Base-by-base conservation (phyloP, 2,329 filamentous ascomycete genomes). In the Xylaria sp. region DNA sequence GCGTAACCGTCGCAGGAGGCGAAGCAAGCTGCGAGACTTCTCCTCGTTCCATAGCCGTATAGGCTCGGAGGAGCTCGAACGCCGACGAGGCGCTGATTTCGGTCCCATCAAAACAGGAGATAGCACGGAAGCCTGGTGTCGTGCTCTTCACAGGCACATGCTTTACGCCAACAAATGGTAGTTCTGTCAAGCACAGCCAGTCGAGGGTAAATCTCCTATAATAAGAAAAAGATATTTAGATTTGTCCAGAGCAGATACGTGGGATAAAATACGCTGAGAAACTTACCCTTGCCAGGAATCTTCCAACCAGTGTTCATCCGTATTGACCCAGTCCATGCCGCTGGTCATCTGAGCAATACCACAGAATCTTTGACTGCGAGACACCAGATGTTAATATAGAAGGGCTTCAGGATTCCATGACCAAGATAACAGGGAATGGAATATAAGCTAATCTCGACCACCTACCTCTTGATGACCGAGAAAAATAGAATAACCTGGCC, bases 31-130 rank as follows among this genome's bases (percentile, higher is more conserved):
- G 59, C 7, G 60, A 56, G 15, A n/a, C 37, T 6, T 8, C 6
- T 55, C 59, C 65, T 23, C 60, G 37, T 34, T 64, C 60, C 37
- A 37, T 67, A 8, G 25, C 23, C 15, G 55, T 54, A 28, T 63
- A 67, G 5, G 55, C 65, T 59, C 50, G 8, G 15, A 67, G 54
- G 20, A 67, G n/a, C 31, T 67, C 60, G 6, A 67, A 64, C 9
- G 60, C 65, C 9, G 60, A 67, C 9, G 60, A 39, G 13, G 55
- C 65, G 20, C 54, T 59, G 5, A 67, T 67, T 56, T 67, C 54
- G 1, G 54, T 58, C 15, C 65, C 65, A 18, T 67, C 55, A 15
- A 54, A 59, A 39, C 59, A 67, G n/a, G 59, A 54, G 51, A 44
- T 44, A 44, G 39, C 39, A 13, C 39, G 39, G 39, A 44, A 44